Base-by-base conservation (phyloP, 2,329 filamentous ascomycete species). In the Penicillium sp. region DNA sequence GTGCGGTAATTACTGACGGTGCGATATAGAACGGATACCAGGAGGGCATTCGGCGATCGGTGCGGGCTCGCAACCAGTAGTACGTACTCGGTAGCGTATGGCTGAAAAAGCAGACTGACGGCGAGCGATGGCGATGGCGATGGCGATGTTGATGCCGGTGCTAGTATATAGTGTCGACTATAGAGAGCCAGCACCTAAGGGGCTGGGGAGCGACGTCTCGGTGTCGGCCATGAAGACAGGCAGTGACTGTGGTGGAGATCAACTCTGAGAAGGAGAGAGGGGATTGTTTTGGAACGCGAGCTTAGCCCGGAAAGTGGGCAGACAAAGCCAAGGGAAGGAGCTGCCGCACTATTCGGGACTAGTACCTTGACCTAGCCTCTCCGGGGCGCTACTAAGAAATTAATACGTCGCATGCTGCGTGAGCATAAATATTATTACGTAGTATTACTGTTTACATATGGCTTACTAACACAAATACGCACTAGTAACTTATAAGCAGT, bases 1-100 rank as follows among this genome's bases (percentile, higher is more conserved):
- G 11, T 30, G 51, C 51, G 51, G 51, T 54, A 54, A 55, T 42
- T 40, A 55, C 45, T 35, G 43, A 18, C 20, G 26, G 21, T n/a
- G 51, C 11, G 40, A 21, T 20, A 46, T 46, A 16, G 38, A 28
- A 9, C 3, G 50, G 11, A 23, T 5, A 24, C 24, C 18, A 47
- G 45, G 21, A 33, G 43, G 24, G 42, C 40, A 45, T 20, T 33
- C 26, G 50, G 50, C 16, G 26, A 46, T 52, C 40, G 50, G 50
- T 46, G 18, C 50, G 40, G 50, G 50, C 30, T n/a, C n/a, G n/a
- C n/a, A n/a, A n/a, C n/a, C n/a, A n/a, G n/a, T n/a, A n/a, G n/a
- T n/a, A n/a, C n/a, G n/a, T n/a, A n/a, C n/a, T n/a, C n/a, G n/a
- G n/a, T n/a, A n/a, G n/a, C n/a, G n/a, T n/a, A 18, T 40, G 9